These are phyloP conservation scores for Cyclotella baltica DNA, from an alignment of 108 stramenopile genomes.

Conservation along the genomic window DNA sequence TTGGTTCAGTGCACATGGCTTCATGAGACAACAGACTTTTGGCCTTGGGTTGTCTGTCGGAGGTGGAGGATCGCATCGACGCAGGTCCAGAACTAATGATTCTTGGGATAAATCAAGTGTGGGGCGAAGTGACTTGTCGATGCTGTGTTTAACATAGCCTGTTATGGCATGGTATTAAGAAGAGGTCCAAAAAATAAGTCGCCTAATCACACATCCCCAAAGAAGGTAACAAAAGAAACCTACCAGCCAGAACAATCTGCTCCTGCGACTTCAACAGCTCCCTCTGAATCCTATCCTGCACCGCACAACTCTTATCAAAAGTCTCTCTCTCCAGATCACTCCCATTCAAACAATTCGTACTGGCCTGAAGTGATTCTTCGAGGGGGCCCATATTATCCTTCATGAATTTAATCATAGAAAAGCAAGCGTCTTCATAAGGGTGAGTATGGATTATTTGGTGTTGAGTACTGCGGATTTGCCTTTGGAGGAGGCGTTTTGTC, in stretches of 20 bases:
- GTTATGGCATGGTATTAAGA: not conserved
- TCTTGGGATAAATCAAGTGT: constrained; percentile 50
- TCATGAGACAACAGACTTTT: constrained; percentile 40
- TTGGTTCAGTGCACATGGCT: constrained; percentile 36
- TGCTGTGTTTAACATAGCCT: constrained; percentile 69
- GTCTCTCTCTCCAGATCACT: constrained; percentile 86
- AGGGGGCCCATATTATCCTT: constrained; percentile 63
- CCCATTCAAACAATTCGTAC: constrained; percentile 71
- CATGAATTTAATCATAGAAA: constrained; percentile 57
- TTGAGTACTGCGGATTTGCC: constrained; percentile 77
- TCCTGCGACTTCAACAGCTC: constrained; percentile 84
- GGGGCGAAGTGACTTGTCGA: constrained; percentile 51
- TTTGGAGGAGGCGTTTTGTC: constrained; percentile 81
- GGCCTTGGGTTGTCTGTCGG: constrained; percentile 55
- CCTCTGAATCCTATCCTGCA: constrained; percentile 68
- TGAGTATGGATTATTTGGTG: constrained; percentile 72
- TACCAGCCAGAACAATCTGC: constrained; percentile 86
- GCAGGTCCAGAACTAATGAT: constrained; percentile 51
- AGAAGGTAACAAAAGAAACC: constrained; percentile 1
- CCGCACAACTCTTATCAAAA: constrained; percentile 81
- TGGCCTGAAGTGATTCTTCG: constrained; percentile 59
- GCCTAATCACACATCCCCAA: not conserved
- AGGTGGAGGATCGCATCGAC: constrained; percentile 52
- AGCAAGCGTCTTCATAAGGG: constrained; percentile 70
- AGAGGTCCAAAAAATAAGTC: not conserved